Percentiles rank a stretch among this genome's conserved stretches.
Evolutionary conservation across 345 rosid species (phyloP).

Genomic region (Populus ilicifolia): DNA sequence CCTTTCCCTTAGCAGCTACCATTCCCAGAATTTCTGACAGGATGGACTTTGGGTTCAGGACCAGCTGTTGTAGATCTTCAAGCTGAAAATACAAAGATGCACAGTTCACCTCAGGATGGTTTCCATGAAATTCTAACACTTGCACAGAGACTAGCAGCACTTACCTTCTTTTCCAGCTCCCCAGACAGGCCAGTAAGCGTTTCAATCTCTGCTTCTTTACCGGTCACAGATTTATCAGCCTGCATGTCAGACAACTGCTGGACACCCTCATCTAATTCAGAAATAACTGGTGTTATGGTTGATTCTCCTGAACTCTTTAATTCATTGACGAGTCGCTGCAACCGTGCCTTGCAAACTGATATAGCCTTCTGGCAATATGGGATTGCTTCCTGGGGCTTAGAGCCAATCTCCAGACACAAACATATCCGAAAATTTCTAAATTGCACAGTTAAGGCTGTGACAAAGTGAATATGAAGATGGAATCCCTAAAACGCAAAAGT

Average conservation of each 20-base stretch:
- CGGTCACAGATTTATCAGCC: constrained; percentile 40
- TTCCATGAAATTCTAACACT: not conserved
- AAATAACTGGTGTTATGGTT: constrained; percentile 42
- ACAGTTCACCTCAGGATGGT: constrained; percentile 2
- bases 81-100: constrained; percentile 49
- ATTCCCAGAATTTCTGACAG: constrained; percentile 75
- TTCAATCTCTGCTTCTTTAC: constrained; percentile 72
- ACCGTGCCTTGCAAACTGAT: constrained; percentile 60
- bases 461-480: not conserved
- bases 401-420: constrained; percentile 78
- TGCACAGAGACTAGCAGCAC: constrained; percentile 1
- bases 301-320: constrained; percentile 47
- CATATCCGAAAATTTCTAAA: constrained; percentile 84
- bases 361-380: constrained; percentile 77
- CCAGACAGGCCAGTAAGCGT: constrained; percentile 59
- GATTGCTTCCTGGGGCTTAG: constrained; percentile 71
- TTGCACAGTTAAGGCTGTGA: constrained; percentile 43
- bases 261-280: constrained; percentile 49
- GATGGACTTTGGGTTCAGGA: constrained; percentile 56
- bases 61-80: constrained; percentile 80
- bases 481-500: not conserved
- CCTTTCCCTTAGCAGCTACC: constrained; percentile 45
- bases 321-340: constrained; percentile 58
- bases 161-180: constrained; percentile 89
- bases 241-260: constrained; percentile 54